Conservation (phyloP, 257 asterid genomes). For the Primulina huaijiensis region DNA sequence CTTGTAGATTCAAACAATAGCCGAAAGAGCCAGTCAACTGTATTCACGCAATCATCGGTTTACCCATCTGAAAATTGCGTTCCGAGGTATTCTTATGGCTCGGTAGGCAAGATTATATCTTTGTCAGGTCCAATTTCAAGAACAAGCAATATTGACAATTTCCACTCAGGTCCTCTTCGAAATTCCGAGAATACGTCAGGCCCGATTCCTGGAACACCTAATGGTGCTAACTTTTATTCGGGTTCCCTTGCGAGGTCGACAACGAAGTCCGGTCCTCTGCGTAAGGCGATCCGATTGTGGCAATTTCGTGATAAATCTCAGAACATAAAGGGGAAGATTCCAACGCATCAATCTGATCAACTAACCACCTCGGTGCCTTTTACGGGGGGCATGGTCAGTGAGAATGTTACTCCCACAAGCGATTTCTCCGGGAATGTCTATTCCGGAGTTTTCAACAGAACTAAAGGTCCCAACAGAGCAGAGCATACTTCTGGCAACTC, state of each 20-base stretch:
- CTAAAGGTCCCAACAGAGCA: slow-evolving; percentile 21
- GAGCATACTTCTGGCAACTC: slow-evolving; percentile 30
- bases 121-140: slow-evolving; percentile 64
- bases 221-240: slow-evolving; percentile 43
- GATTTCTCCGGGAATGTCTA: slow-evolving; percentile 18
- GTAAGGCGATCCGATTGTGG: slow-evolving; percentile 50
- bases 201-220: slow-evolving; percentile 37
- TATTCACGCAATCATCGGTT: slow-evolving; percentile 68
- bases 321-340: slow-evolving; percentile 32
- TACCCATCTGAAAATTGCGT: slow-evolving; percentile 63
- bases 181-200: slow-evolving; percentile 40
- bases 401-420: slow-evolving; percentile 31
- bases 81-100: slow-evolving; percentile 50
- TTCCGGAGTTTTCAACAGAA: slow-evolving; percentile 29
- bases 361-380: slow-evolving; percentile 36
- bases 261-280: slow-evolving; percentile 45
- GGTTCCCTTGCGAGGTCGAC: slow-evolving; percentile 60
- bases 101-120: slow-evolving; percentile 41
- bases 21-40: slow-evolving; percentile 56
- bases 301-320: slow-evolving; percentile 54
- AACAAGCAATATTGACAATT: slow-evolving; percentile 34
- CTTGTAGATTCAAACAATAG: slow-evolving; percentile 38
- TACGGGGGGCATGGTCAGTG: slow-evolving; percentile 39
- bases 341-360: slow-evolving; percentile 32
- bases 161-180: slow-evolving; percentile 61